These are phyloP conservation scores for Bromus sterilis DNA, from an alignment of 176 grass and related monocot genomes.

Conservation along the genomic window DNA sequence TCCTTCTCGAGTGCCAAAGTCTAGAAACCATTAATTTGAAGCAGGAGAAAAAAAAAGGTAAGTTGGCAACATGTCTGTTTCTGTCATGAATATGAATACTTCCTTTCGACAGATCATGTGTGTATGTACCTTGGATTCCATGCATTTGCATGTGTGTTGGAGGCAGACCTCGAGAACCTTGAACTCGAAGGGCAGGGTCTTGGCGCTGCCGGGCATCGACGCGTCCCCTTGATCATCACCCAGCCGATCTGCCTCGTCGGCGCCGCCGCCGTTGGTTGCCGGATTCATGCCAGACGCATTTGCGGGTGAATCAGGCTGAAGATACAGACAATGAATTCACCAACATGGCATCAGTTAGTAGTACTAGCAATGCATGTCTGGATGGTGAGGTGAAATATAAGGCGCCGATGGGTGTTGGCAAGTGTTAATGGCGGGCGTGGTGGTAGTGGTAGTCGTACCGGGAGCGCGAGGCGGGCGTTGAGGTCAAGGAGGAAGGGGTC, in stretches of 20 bases:
- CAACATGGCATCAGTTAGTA: neutral
- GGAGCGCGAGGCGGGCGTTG: constrained; percentile 30
- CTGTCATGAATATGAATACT: too few relatives aligned
- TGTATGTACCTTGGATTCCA: constrained; percentile 45
- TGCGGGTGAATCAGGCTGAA: neutral
- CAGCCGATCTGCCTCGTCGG: neutral
- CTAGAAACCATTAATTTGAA: constrained; percentile 15
- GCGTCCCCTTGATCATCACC: neutral
- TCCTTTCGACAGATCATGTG: neutral
- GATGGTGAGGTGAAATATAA: too few relatives aligned
- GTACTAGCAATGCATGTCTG: neutral
- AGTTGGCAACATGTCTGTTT: neutral
- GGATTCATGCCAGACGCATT: neutral
- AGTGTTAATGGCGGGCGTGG: neutral
- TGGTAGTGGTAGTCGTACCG: constrained; percentile 25
- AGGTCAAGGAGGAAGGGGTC: constrained; percentile 51
- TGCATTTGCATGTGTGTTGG: constrained; percentile 51
- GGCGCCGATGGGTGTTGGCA: neutral
- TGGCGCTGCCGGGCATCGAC: constrained; percentile 3
- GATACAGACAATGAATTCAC: neutral
- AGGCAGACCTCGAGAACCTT: constrained; percentile 68
- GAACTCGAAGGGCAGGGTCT: constrained; percentile 61
- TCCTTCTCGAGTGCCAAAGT: constrained; percentile 53
- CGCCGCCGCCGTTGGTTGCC: neutral
- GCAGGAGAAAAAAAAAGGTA: neutral